Percentiles rank a stretch among this genome's conserved stretches.
These are phyloP conservation scores for Wickerhamomyces mucosus DNA, from an alignment of 805 yeast species.

Conservation along the genomic window DNA sequence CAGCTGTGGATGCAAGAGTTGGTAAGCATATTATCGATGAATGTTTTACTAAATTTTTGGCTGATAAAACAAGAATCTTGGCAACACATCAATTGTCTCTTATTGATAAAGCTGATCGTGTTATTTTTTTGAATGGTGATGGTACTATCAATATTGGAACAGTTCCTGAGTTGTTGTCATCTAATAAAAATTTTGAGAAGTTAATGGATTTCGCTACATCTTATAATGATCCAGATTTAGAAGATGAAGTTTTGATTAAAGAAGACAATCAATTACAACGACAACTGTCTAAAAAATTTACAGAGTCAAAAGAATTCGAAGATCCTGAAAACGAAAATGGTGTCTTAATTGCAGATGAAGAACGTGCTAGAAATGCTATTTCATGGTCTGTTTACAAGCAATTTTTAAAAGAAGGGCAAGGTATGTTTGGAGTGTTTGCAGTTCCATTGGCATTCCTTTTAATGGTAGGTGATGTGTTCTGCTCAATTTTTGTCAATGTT, in stretches of 20 bases:
- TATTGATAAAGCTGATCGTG: conserved; percentile 50
- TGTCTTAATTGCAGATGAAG: conserved; percentile 39
- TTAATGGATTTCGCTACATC: too few species aligned
- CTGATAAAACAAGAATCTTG: conserved; percentile 48
- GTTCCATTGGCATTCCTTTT: conserved; percentile 21
- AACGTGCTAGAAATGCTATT: conserved; percentile 48
- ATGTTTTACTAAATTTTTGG: conserved; percentile 46
- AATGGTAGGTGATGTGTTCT: conserved; percentile 34
- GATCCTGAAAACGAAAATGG: conserved; percentile 22
- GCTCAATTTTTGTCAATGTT: conserved; percentile 51
- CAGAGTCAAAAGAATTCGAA: conserved; percentile 5
- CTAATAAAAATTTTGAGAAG: conserved; percentile 34
- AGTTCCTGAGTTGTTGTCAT: conserved; percentile 33
- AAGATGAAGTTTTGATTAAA: conserved; percentile 7
- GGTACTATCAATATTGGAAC: conserved; percentile 54
- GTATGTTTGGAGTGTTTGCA: conserved; percentile 27
- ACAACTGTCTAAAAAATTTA: conserved; percentile 9
- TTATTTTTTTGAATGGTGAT: conserved; percentile 53
- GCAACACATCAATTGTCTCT: conserved; percentile 73
- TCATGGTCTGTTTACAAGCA: conserved; percentile 36
- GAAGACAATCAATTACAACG: neutral
- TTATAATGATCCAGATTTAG: too few species aligned
- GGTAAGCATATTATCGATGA: conserved; percentile 58
- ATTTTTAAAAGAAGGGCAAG: conserved; percentile 49
- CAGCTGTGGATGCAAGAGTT: conserved; percentile 74